A percentile compares a stretch with the other conserved stretches of the same genome.
These are phyloP conservation scores for Stenocarpella maydis DNA, from an alignment of 2,329 filamentous ascomycete species.

Conservation along the genomic window DNA sequence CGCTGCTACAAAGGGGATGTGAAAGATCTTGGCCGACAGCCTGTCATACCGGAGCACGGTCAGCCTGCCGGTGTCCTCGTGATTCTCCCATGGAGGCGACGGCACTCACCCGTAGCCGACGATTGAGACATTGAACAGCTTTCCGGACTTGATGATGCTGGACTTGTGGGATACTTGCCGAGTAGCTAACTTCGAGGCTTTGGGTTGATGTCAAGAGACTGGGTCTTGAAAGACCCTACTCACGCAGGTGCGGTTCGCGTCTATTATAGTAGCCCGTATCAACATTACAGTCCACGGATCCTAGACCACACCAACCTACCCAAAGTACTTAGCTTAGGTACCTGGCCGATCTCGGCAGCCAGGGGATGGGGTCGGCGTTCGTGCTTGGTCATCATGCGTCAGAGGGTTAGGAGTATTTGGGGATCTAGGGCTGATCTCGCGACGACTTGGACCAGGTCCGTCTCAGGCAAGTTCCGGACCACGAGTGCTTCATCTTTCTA, in stretches of 20 bases:
- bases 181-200: not conserved
- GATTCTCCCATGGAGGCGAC: not conserved
- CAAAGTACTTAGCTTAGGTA: not conserved
- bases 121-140: constrained; percentile 43
- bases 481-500: not conserved
- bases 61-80: not conserved
- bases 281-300: too few relatives aligned
- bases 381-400: not conserved
- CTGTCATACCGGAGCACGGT: constrained; percentile 42
- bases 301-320: too few relatives aligned
- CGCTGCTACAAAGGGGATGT: constrained; percentile 78
- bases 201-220: not conserved
- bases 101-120: constrained; percentile 42
- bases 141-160: constrained; percentile 31
- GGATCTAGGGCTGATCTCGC: not conserved
- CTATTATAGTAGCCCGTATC: not conserved
- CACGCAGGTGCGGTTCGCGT: not conserved
- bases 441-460: not conserved
- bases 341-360: constrained; percentile 10
- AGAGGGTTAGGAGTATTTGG: constrained; percentile 7
- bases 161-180: not conserved
- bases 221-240: not conserved
- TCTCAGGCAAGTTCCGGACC: not conserved
- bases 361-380: not conserved
- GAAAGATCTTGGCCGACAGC: constrained; percentile 70